A percentile compares a stretch with the other conserved stretches of the same genome.
phyloP scores from a whole-genome alignment of 2,329 filamentous ascomycete species.

The Orbilia oligospora region DNA sequence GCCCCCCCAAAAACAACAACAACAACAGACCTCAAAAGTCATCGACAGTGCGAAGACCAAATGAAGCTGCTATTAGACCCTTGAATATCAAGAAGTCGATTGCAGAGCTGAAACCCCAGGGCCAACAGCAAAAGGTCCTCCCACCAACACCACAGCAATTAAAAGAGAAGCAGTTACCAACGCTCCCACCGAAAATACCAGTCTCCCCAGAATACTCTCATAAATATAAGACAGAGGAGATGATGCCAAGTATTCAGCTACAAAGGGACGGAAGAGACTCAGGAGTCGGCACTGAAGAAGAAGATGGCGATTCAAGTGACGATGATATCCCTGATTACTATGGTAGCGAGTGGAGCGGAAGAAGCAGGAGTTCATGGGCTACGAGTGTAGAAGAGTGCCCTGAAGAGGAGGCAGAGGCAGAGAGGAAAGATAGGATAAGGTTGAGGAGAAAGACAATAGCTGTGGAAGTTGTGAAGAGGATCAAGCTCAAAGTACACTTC shows the following conservation, averaged over 20 bases:
- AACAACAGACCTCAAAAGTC: constrained; percentile 9
- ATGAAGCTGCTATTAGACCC: not conserved
- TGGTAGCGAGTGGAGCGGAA: constrained; percentile 65
- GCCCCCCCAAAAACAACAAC: not conserved
- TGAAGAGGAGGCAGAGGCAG: constrained; percentile 85
- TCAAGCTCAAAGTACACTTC: constrained; percentile 89
- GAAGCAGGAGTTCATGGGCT: constrained; percentile 67
- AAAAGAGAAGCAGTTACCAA: constrained; percentile 73
- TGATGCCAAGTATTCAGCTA: constrained; percentile 27
- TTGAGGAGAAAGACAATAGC: constrained; percentile 62
- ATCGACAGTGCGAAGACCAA: not conserved
- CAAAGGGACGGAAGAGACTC: constrained; percentile 63
- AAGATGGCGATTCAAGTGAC: constrained; percentile 73
- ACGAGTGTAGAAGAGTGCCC: constrained; percentile 72
- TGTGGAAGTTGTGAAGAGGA: constrained; percentile 68
- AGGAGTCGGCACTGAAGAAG: constrained; percentile 71
- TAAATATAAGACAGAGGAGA: constrained; percentile 66
- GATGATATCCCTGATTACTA: constrained; percentile 76
- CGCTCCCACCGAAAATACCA: constrained; percentile 65
- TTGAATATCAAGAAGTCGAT: constrained; percentile 32
- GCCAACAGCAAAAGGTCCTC: constrained; percentile 65
- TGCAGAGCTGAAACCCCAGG: constrained; percentile 70
- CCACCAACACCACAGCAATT: constrained; percentile 74
- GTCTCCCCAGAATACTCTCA: constrained; percentile 64
- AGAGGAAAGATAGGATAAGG: constrained; percentile 70